A percentile compares a stretch with the other conserved stretches of the same genome.
phyloP scores from a whole-genome alignment of 129 eudicot genomes.

The Cynara cardunculus region DNA sequence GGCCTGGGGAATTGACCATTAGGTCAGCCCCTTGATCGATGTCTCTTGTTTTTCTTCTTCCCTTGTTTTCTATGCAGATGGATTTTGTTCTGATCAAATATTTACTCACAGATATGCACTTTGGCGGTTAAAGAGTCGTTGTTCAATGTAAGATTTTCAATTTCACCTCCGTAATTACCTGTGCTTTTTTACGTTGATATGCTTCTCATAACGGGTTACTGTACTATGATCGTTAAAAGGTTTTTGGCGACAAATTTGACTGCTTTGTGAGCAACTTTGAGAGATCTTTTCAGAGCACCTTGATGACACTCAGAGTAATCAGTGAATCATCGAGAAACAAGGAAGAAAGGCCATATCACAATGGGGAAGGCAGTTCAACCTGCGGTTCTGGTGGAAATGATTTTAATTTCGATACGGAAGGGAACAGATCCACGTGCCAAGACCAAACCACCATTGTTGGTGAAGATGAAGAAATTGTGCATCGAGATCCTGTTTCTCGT shows the following conservation, averaged over 20 bases:
- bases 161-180: constrained; percentile 4
- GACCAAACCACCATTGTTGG: constrained; percentile 23
- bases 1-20: no score
- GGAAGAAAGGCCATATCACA: constrained; percentile 23
- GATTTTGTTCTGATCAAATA: constrained; percentile 6
- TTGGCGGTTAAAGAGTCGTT: constrained; percentile 83
- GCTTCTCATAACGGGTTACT: constrained; percentile 6
- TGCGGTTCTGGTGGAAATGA: constrained; percentile 3
- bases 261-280: constrained; percentile 69
- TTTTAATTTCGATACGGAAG: constrained; percentile 26
- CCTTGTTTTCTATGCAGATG: not conserved
- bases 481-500: constrained; percentile 14
- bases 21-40: not conserved
- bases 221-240: constrained; percentile 31
- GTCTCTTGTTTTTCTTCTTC: not conserved
- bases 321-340: constrained; percentile 40
- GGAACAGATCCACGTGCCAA: not conserved
- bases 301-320: constrained; percentile 69
- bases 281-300: constrained; percentile 79
- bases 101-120: constrained; percentile 64
- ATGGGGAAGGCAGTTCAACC: constrained; percentile 17
- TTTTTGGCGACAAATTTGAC: constrained; percentile 73
- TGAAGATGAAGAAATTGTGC: constrained; percentile 25
- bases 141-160: constrained; percentile 51
- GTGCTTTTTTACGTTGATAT: not conserved